Evolutionary conservation across 352 stramenopile genomes (phyloP), one percentile per base, ranked within the genome.

Genomic region (Phytophthora fragariaefolia): DNA sequence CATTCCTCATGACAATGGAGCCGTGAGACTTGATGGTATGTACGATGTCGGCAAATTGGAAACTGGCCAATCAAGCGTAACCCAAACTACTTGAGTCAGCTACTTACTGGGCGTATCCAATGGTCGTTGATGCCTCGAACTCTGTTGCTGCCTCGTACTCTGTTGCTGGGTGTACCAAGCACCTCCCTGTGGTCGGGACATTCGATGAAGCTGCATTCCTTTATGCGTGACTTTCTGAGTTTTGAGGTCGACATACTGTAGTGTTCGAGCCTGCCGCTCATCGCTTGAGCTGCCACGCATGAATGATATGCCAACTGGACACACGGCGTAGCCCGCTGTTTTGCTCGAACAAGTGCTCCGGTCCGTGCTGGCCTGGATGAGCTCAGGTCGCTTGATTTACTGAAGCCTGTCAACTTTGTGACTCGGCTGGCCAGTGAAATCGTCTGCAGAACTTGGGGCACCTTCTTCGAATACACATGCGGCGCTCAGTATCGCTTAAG

Each of bases 291-390:
- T 47, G 23, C 40, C 40, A 18, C 20, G 22, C 27, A 17, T 27
- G 36, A 62, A 52, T 46, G 54, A 53, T 18, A 22, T 20, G 30
- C 24, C 55, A 42, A 17, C 43, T 48, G 43, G 6, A 55, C 45
- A n/a, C n/a, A n/a, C n/a, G n/a, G n/a, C n/a, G n/a, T n/a, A n/a
- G 15, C 47, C 27, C 36, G 10, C 53, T 70, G 62, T 70, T 70
- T 65, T 28, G 27, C 12, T 12, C 10, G 51, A 62, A 58, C 42
- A 46, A 40, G 17, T 59, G 32, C 26, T 20, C 49, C 38, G 51
- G 28, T 52, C 22, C 9, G 40, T 62, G 46, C 47, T 70, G 45
- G 30, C 32, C 30, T 46, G 43, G 32, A 52, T 62, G 51, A 58
- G 28, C 2, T n/a, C 15, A 17, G 9, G 27, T 6, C 34, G 13